Evolutionary conservation across 1,284 basidiomycete species (phyloP), one percentile per base, ranked within the genome.

Genomic region (Sutorius eximius): DNA sequence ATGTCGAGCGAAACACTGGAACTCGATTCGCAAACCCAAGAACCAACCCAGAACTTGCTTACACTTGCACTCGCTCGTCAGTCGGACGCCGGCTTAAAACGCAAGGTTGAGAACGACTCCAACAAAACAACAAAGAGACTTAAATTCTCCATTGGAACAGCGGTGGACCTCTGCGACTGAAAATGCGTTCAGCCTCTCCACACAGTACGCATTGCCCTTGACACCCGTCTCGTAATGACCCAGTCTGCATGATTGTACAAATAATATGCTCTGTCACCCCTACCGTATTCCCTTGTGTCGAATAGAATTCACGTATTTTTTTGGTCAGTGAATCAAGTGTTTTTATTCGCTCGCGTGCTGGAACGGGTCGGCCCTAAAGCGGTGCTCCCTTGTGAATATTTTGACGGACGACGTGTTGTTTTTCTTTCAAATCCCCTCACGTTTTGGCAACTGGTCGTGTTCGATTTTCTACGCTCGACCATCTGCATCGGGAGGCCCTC

Each of bases 401-500:
- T 12, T 52, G 32, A 12, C 13, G 12, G 27, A 10, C 9, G 24
- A 3, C 13, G 10, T 43, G 44, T 49, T 58, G 49, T 51, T 53
- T 57, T 27, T 18, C n/a, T 60, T 22, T 20, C 34, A 29, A 36
- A 81, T 76, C 84, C 87, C 83, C 86, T 84, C 80, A 76, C 75
- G 77, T 71, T 82, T 77, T 81, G 68, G 67, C 66, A 75, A 78
- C 60, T 77, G 72, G 80, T 80, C 79, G 74, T 60, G 73, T 72
- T 73, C 75, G 70, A 71, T 50, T 50, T 20, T 37, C 66, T 64
- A 79, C 79, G 74, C 77, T 71, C 80, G 82, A 79, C 73, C 82
- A 76, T 71, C 68, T 73, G 74, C 69, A 71, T 79, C 75, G 77
- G 71, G 86, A 81, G 88, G 87, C 61, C 78, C 86, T 89, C 87